Evolutionary conservation across 2,329 filamentous ascomycete genomes (phyloP).

Genomic region (Thermothelomyces thermophilus): DNA sequence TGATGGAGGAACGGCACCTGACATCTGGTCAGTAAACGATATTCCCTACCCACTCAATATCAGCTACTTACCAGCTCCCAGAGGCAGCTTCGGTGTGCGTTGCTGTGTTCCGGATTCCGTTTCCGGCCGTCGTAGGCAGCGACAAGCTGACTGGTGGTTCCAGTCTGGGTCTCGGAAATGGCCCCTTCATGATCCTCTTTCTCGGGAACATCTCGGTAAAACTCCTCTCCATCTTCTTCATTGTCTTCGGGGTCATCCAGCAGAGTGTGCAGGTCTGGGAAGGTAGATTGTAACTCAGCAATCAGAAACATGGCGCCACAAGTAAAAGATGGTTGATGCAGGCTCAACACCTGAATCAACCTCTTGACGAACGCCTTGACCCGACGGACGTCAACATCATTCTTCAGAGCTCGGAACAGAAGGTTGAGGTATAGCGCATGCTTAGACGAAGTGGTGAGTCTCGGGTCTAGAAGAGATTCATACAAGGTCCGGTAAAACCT

Average conservation of each 20-base stretch:
- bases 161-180: conserved; percentile 25
- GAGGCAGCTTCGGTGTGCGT: conserved; percentile 85
- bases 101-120: conserved; percentile 83
- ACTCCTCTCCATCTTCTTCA: conserved; percentile 65
- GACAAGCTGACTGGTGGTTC: conserved; percentile 17
- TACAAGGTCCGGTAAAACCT: conserved; percentile 94
- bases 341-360: conserved; percentile 74
- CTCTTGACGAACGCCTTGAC: conserved; percentile 96
- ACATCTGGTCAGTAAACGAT: conserved; percentile 7
- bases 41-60: not conserved
- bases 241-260: conserved; percentile 73
- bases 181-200: conserved; percentile 54
- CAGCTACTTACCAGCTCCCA: conserved; percentile 70
- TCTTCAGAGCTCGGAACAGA: conserved; percentile 79
- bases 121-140: conserved; percentile 76
- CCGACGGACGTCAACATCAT: conserved; percentile 80
- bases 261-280: conserved; percentile 73
- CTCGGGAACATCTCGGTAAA: conserved; percentile 45
- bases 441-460: conserved; percentile 84
- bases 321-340: conserved; percentile 89
- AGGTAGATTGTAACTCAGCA: conserved; percentile 69
- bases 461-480: conserved; percentile 86
- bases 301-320: conserved; percentile 91
- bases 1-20: conserved; percentile 65
- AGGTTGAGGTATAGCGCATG: conserved; percentile 93